phyloP scores from a whole-genome alignment of 768 basidiomycete genomes.

The Coprinopsis marcescibilis region DNA sequence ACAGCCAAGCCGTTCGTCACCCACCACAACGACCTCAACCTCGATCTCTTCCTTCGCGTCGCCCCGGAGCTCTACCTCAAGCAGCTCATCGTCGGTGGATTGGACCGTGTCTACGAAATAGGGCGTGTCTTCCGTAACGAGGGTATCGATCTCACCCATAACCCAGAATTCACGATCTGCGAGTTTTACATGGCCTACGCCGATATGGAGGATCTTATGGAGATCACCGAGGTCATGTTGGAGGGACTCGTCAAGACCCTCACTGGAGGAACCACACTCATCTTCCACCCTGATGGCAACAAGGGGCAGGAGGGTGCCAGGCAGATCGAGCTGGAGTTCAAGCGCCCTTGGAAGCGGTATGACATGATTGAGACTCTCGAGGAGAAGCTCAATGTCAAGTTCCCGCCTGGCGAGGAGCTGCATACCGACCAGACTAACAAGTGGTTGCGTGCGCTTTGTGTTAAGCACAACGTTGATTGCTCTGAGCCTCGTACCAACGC shows the following conservation, averaged over 20 bases:
- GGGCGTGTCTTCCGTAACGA: slow-evolving; percentile 98
- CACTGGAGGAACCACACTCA: slow-evolving; percentile 71
- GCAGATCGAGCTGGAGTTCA: slow-evolving; percentile 76
- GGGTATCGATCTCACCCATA: slow-evolving; percentile 97
- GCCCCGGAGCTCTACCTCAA: slow-evolving; percentile 98
- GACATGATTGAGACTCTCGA: slow-evolving; percentile 98
- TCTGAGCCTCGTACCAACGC: slow-evolving; percentile 94
- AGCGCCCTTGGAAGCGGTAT: slow-evolving; percentile 95
- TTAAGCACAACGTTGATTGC: slow-evolving; percentile 96
- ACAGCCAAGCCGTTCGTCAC: slow-evolving; percentile 99
- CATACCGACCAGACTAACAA: slow-evolving; percentile 84
- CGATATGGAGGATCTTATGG: slow-evolving; percentile 99
- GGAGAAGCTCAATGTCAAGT: slow-evolving; percentile 85
- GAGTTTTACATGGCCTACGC: slow-evolving; percentile 99
- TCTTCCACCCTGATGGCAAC: slow-evolving; percentile 93
- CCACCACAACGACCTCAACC: slow-evolving; percentile 96
- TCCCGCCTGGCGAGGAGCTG: slow-evolving; percentile 88
- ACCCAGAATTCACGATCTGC: slow-evolving; percentile 99
- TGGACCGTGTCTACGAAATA: slow-evolving; percentile 98
- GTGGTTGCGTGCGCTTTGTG: slow-evolving; percentile 79
- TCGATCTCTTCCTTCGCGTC: slow-evolving; percentile 94
- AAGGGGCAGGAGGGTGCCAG: slow-evolving; percentile 60
- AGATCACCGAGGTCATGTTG: slow-evolving; percentile 85
- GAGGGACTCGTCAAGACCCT: slow-evolving; percentile 88
- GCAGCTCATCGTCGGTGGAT: slow-evolving; percentile 92